phyloP scores from a whole-genome alignment of 257 asterid species.

The Capsicum baccatum region DNA sequence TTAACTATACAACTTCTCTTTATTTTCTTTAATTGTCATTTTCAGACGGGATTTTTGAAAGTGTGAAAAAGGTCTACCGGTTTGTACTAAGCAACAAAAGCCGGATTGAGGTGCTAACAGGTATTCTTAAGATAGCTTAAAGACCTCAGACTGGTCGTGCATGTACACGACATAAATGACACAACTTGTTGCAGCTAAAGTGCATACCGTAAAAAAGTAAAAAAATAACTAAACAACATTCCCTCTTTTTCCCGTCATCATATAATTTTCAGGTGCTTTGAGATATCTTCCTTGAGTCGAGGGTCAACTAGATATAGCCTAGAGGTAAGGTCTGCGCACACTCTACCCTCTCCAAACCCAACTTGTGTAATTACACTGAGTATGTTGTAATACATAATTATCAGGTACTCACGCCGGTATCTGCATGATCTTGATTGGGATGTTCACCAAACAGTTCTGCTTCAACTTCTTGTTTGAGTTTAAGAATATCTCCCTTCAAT shows the following conservation, averaged over 20 bases:
- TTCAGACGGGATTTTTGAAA: too few relatives aligned
- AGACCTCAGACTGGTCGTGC: not conserved
- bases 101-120: too few relatives aligned
- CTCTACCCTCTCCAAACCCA: too few relatives aligned
- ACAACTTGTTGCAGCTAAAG: constrained; percentile 13
- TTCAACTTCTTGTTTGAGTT: constrained; percentile 78
- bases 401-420: constrained; percentile 57
- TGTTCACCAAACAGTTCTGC: constrained; percentile 74
- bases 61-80: too few relatives aligned
- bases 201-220: not conserved
- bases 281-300: too few relatives aligned
- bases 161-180: not conserved
- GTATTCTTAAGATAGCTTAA: not conserved
- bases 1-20: too few relatives aligned
- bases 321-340: too few relatives aligned
- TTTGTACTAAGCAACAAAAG: too few relatives aligned
- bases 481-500: constrained; percentile 69
- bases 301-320: too few relatives aligned
- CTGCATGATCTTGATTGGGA: constrained; percentile 66
- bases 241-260: not conserved
- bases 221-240: not conserved
- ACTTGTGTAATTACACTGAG: too few relatives aligned
- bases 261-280: not conserved
- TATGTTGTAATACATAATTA: not conserved
- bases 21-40: too few relatives aligned